Percentiles rank a stretch among this genome's conserved stretches.
These are phyloP conservation scores for Luffa aegyptiaca DNA, from an alignment of 306 rosid genomes.

Conservation along the genomic window DNA sequence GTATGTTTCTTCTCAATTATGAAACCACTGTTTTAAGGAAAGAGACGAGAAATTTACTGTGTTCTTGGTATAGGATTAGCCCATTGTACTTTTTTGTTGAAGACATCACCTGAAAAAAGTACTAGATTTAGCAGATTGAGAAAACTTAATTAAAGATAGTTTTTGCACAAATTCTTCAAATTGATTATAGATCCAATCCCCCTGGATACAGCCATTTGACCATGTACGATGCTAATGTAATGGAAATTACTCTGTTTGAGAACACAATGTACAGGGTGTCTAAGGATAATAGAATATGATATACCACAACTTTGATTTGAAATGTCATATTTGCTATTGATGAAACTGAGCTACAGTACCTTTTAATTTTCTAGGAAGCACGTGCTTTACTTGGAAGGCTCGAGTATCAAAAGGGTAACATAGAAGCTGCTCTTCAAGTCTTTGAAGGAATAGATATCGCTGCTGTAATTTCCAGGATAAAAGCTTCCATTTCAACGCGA, in stretches of 20 bases:
- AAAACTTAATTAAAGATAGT: background rate
- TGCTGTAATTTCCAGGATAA: constrained; percentile 61
- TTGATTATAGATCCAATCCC: background rate
- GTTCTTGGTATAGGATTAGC: background rate
- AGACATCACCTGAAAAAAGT: background rate
- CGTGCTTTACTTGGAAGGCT: constrained; percentile 92
- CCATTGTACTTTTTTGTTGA: background rate
- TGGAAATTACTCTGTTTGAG: background rate
- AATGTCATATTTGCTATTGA: background rate
- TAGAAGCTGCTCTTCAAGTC: constrained; percentile 86
- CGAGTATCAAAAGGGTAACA: constrained; percentile 81
- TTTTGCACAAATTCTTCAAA: background rate
- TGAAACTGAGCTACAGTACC: constrained; percentile 12
- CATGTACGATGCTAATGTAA: background rate
- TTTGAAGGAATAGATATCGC: constrained; percentile 88
- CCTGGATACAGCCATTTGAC: background rate
- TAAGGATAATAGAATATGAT: background rate
- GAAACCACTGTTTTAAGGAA: background rate
- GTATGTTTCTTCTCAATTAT: constrained; percentile 26
- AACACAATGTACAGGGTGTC: background rate
- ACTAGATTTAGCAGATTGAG: background rate
- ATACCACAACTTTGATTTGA: background rate
- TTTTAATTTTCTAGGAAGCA: constrained; percentile 55
- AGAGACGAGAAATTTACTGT: background rate
- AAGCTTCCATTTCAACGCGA: constrained; percentile 53